These are phyloP conservation scores for Ogataea kodamae DNA, from an alignment of 805 yeast species.

Conservation along the genomic window DNA sequence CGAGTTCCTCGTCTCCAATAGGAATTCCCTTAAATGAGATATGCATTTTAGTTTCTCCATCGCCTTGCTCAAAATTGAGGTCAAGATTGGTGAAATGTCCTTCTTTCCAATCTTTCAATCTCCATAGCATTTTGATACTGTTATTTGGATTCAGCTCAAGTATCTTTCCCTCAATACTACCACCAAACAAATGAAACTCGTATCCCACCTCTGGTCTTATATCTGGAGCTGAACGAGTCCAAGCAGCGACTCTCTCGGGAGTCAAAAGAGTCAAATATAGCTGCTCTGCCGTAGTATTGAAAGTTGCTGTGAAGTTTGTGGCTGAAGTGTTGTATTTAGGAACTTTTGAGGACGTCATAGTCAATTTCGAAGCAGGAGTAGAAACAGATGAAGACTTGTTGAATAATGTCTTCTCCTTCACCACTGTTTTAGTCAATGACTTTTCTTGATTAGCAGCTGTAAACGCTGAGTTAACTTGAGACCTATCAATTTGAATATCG, in stretches of 20 bases:
- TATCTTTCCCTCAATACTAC: constrained; percentile 75
- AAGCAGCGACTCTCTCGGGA: constrained; percentile 76
- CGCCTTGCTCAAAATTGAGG: constrained; percentile 68
- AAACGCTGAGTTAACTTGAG: constrained; percentile 54
- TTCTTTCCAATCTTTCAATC: constrained; percentile 83
- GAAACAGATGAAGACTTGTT: constrained; percentile 19
- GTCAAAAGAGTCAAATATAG: constrained; percentile 74
- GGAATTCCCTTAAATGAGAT: constrained; percentile 88
- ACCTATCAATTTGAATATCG: constrained; percentile 80
- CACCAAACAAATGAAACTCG: constrained; percentile 74
- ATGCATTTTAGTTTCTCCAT: constrained; percentile 77
- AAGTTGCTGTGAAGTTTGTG: constrained; percentile 69
- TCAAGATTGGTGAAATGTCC: constrained; percentile 73
- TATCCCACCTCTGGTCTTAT: constrained; percentile 61
- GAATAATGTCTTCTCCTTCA: constrained; percentile 28
- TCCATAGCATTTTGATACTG: constrained; percentile 74
- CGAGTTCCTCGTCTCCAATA: constrained; percentile 90
- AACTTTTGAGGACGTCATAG: constrained; percentile 27
- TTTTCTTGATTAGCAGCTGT: constrained; percentile 49
- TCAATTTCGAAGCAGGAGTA: constrained; percentile 7
- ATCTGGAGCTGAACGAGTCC: constrained; percentile 75
- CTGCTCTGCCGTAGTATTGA: constrained; percentile 86
- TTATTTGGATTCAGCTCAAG: constrained; percentile 55
- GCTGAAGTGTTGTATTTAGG: constrained; percentile 80
- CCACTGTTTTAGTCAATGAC: constrained; percentile 25